Base-by-base conservation (phyloP, 2,329 filamentous ascomycete species). In the Claviceps sorghi region DNA sequence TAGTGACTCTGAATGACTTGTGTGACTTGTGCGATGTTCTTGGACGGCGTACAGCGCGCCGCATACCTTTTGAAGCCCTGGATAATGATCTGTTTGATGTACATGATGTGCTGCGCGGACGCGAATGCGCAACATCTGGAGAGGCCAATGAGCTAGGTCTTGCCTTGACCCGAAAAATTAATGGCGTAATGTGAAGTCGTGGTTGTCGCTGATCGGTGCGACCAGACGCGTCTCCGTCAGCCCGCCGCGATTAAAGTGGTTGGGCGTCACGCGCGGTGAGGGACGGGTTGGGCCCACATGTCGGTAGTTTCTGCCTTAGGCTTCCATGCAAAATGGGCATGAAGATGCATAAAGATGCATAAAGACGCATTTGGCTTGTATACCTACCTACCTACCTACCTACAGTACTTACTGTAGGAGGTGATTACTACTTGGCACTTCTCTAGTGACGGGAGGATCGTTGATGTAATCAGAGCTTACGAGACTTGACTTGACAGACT, bases 11-110 rank as follows among this genome's bases (percentile, higher is more conserved):
- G 26, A 26, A 26, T 5, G 26, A 26, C 26, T n/a, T n/a, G n/a
- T n/a, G n/a, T n/a, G n/a, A n/a, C n/a, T n/a, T n/a, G 26, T 26
- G 26, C 41, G 29, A 30, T 29, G 4, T 42, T 30, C 10, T n/a
- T 38, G 4, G 49, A 32, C 2, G 42, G n/a, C 8, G 42, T 17
- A 36, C 22, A 46, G 10, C 29, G 32, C 53, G 64, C 21, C 11
- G 10, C 70, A 60, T 69, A 94, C 89, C 89, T 96, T 74, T 98
- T 98, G 74, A 98, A 98, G 82, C 93, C 93, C 70, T 98, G 93
- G 67, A 98, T 97, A 69, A 96, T 97, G 69, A 97, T 96, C 75
- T 98, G 93, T 71, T 98, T 98, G 79, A 98, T 96, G 75, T 94
- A 93, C 90, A 96, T 95, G 65, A 62, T 75, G 68, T 63, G 59